Evolutionary conservation across 371 early-diverging fungal genomes (phyloP).

Genomic region (Zychaea mexicana): DNA sequence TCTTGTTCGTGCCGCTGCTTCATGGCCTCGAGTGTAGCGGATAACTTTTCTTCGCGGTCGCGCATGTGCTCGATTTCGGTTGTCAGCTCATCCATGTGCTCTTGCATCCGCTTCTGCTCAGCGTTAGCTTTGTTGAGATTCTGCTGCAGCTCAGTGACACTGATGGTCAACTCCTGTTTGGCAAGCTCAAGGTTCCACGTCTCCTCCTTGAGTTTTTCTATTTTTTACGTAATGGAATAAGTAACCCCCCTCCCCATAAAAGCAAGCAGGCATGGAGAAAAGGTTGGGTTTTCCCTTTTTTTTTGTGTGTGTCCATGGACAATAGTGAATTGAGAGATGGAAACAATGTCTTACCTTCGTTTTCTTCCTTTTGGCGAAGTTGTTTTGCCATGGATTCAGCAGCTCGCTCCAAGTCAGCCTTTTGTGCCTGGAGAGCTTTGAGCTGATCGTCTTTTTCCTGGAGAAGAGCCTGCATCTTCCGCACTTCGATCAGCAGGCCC

Average conservation of each 20-base stretch:
- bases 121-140: conserved; percentile 54
- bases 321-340: neutral
- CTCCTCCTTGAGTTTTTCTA: conserved; percentile 61
- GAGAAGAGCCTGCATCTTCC: conserved; percentile 52
- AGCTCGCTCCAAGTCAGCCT: conserved; percentile 63
- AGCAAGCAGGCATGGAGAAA: neutral
- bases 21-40: conserved; percentile 49
- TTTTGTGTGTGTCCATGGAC: neutral
- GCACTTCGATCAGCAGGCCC: conserved; percentile 50
- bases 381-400: conserved; percentile 68
- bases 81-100: conserved; percentile 52
- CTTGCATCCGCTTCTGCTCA: conserved; percentile 62
- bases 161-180: conserved; percentile 58
- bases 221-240: neutral
- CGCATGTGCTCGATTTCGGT: conserved; percentile 67
- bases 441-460: conserved; percentile 70
- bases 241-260: too few species aligned
- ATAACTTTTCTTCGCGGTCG: conserved; percentile 65
- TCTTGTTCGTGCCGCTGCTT: conserved; percentile 72
- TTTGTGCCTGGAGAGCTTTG: conserved; percentile 63
- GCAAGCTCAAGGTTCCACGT: conserved; percentile 65
- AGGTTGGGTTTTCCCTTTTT: neutral
- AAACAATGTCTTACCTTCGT: conserved; percentile 50
- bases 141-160: conserved; percentile 58
- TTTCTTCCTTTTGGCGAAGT: conserved; percentile 61